Conservation (phyloP, 305 asterid genomes). For the Fraxinus nigra region DNA sequence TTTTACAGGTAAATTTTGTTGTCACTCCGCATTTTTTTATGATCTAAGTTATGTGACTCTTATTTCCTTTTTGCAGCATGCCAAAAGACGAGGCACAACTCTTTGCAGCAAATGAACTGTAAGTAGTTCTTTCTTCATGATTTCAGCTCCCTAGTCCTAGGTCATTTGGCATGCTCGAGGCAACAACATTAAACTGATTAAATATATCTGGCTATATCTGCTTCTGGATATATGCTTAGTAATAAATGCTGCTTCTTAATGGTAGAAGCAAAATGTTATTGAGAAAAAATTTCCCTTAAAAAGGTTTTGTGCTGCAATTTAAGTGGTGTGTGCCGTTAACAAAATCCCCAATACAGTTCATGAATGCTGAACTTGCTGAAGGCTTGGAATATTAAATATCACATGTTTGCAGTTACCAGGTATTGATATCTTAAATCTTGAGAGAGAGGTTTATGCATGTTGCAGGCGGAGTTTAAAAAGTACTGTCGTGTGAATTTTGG, state of each 20-base stretch:
- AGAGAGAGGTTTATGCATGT: not conserved
- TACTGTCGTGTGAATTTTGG: not conserved
- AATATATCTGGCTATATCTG: not conserved
- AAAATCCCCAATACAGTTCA: not conserved
- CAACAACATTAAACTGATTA: not conserved
- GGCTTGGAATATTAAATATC: not conserved
- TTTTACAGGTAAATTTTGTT: slow-evolving; percentile 69
- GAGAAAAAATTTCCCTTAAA: not conserved
- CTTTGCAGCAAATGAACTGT: slow-evolving; percentile 91
- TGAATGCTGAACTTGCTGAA: not conserved
- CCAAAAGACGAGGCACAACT: slow-evolving; percentile 95
- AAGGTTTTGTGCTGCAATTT: not conserved
- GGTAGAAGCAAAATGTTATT: not conserved
- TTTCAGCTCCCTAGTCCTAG: slow-evolving; percentile 3
- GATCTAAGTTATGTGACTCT: slow-evolving; percentile 27
- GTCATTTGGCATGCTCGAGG: not conserved
- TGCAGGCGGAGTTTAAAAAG: not conserved
- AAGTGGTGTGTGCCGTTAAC: not conserved
- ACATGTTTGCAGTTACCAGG: not conserved
- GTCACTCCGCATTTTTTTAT: slow-evolving; percentile 7
- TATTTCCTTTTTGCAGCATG: slow-evolving; percentile 60
- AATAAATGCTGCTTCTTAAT: not conserved
- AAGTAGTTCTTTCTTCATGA: slow-evolving; percentile 30
- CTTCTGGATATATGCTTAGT: not conserved
- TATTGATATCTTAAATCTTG: not conserved